These are phyloP conservation scores for Protomyces arabidopsidicola DNA, from an alignment of 1,139 yeast genomes.

Conservation along the genomic window DNA sequence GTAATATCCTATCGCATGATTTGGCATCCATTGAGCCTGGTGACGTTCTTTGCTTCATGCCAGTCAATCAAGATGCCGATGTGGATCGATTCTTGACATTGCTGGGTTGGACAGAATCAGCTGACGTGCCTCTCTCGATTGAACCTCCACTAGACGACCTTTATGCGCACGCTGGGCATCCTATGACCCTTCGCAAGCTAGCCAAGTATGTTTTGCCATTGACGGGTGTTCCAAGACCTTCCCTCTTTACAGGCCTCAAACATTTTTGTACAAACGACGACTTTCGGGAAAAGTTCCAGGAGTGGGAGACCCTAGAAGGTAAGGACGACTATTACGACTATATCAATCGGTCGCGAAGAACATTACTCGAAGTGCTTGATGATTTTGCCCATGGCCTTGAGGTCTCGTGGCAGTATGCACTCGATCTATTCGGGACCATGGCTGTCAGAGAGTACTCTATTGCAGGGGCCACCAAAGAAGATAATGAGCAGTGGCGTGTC, in stretches of 20 bases:
- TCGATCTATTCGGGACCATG: conserved; percentile 72
- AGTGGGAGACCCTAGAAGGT: conserved; percentile 60
- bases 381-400: conserved; percentile 65
- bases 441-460: conserved; percentile 81
- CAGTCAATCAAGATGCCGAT: conserved; percentile 59
- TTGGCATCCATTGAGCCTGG: background rate
- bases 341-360: conserved; percentile 85
- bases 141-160: conserved; percentile 26
- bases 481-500: conserved; percentile 36
- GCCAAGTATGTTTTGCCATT: conserved; percentile 77
- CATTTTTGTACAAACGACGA: conserved; percentile 66
- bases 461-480: conserved; percentile 48
- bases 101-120: conserved; percentile 70
- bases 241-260: conserved; percentile 59
- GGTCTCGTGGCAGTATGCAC: conserved; percentile 67
- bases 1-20: background rate
- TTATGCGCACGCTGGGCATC: conserved; percentile 43
- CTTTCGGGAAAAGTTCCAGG: conserved; percentile 69
- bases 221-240: conserved; percentile 73
- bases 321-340: conserved; percentile 78
- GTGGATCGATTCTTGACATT: conserved; percentile 62
- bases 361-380: conserved; percentile 71
- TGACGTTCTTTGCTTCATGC: conserved; percentile 41
- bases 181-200: conserved; percentile 64
- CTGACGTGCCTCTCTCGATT: conserved; percentile 49